Evolutionary conservation across 257 asterid genomes (phyloP).

Genomic region (Euphrasia confusa): DNA sequence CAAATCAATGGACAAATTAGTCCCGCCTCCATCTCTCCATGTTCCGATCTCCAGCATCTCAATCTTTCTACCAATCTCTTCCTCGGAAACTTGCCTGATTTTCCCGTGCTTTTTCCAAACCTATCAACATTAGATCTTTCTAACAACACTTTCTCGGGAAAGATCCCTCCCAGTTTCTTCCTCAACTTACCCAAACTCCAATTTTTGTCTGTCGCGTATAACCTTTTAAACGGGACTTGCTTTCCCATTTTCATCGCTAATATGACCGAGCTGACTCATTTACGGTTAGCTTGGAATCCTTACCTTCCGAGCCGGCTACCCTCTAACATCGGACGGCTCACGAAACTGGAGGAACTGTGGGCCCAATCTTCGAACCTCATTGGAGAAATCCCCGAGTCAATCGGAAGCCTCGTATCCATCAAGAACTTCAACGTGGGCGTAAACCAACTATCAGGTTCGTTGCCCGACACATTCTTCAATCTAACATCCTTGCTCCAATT

Average conservation of each 20-base stretch:
- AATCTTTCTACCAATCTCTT: no score
- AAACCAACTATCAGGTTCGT: constrained; percentile 45
- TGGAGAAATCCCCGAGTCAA: constrained; percentile 61
- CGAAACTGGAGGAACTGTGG: constrained; percentile 36
- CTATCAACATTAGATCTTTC: constrained; percentile 52
- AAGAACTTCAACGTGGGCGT: constrained; percentile 44
- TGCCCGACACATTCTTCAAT: constrained; percentile 55
- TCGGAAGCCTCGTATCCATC: constrained; percentile 48
- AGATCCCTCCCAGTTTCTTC: constrained; percentile 50
- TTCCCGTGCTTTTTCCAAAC: constrained; percentile 31
- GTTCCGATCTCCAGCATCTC: no score
- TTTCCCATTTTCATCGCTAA: constrained; percentile 58
- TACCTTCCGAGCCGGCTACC: constrained; percentile 55
- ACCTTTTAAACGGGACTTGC: constrained; percentile 60
- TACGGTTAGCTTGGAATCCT: constrained; percentile 41
- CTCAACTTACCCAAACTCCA: constrained; percentile 45
- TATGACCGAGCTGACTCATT: constrained; percentile 53
- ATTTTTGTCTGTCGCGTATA: constrained; percentile 35
- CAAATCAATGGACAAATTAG: neutral
- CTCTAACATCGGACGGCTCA: constrained; percentile 15
- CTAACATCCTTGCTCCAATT: constrained; percentile 46
- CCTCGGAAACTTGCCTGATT: no score
- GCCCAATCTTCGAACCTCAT: constrained; percentile 34
- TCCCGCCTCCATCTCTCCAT: neutral
- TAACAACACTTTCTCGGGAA: constrained; percentile 63